Evolutionary conservation across 2,329 filamentous ascomycete genomes (phyloP).

Genomic region (Paraphoma chrysanthemicola): DNA sequence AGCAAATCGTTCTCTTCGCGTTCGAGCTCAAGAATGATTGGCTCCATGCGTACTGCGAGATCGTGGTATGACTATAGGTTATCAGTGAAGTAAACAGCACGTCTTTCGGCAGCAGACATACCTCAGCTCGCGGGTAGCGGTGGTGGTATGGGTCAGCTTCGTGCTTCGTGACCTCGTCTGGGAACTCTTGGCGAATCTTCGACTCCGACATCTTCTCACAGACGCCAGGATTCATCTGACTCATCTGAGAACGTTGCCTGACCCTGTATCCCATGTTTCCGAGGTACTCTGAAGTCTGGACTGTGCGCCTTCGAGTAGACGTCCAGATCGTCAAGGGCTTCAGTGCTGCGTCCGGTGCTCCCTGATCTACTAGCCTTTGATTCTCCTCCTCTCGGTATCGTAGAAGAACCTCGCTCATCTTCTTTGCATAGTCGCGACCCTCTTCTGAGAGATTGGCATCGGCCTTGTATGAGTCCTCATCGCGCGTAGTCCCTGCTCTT

Average conservation of each 20-base stretch:
- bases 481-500: conserved; percentile 81
- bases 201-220: conserved; percentile 92
- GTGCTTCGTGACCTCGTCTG: conserved; percentile 91
- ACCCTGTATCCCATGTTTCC: conserved; percentile 82
- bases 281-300: conserved; percentile 88
- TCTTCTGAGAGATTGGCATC: conserved; percentile 84
- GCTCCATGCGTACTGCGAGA: conserved; percentile 94
- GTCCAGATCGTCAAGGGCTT: conserved; percentile 93
- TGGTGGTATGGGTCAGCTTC: conserved; percentile 96
- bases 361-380: conserved; percentile 70
- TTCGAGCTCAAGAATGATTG: conserved; percentile 96
- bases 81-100: conserved; percentile 22
- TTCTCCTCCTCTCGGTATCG: conserved; percentile 85
- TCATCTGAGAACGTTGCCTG: conserved; percentile 92
- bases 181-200: conserved; percentile 80
- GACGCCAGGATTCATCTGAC: conserved; percentile 94
- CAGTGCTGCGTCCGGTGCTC: conserved; percentile 71
- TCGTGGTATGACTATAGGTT: conserved; percentile 86
- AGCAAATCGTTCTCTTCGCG: conserved; percentile 97
- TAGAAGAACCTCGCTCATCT: conserved; percentile 76
- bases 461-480: conserved; percentile 89
- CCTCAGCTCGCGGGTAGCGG: conserved; percentile 92
- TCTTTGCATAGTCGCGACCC: conserved; percentile 76
- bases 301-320: conserved; percentile 85
- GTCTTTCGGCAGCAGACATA: conserved; percentile 46